Conservation (phyloP, 1,284 basidiomycete genomes). For the Rhodotorula sp. region DNA sequence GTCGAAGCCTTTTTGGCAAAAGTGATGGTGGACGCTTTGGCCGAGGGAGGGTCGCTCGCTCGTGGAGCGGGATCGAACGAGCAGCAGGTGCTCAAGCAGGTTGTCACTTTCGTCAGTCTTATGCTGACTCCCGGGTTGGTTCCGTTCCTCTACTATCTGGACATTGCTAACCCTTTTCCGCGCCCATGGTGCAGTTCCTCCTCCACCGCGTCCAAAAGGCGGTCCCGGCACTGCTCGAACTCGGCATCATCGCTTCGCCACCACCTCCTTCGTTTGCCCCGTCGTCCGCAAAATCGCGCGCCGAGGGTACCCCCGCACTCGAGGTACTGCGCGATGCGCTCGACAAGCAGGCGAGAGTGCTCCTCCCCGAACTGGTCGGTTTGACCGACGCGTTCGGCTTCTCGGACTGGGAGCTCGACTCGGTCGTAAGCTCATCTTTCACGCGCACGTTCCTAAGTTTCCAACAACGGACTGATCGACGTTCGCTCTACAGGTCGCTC, state of each 20-base stretch:
- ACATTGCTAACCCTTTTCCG: not conserved
- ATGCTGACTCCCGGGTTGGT: not conserved
- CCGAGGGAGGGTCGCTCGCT: slow-evolving; percentile 45
- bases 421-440: slow-evolving; percentile 50
- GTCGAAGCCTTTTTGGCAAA: slow-evolving; percentile 65
- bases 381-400: slow-evolving; percentile 73
- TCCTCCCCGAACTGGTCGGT: slow-evolving; percentile 67
- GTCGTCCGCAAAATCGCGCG: slow-evolving; percentile 14
- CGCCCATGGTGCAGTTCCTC: slow-evolving; percentile 56
- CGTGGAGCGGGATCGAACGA: slow-evolving; percentile 42
- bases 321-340: slow-evolving; percentile 60
- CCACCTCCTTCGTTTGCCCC: slow-evolving; percentile 1
- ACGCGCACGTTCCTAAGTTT: not conserved
- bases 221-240: slow-evolving; percentile 61
- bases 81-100: slow-evolving; percentile 50
- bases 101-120: slow-evolving; percentile 59
- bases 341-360: slow-evolving; percentile 54
- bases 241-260: slow-evolving; percentile 53
- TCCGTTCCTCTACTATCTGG: not conserved
- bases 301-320: slow-evolving; percentile 52
- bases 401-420: slow-evolving; percentile 72
- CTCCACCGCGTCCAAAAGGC: slow-evolving; percentile 60
- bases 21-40: slow-evolving; percentile 58
- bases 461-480: not conserved
- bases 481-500: slow-evolving; percentile 5